Percentiles rank a stretch among this genome's conserved stretches.
Conservation (phyloP, 768 basidiomycete genomes). For the Lactarius hatsudake region DNA sequence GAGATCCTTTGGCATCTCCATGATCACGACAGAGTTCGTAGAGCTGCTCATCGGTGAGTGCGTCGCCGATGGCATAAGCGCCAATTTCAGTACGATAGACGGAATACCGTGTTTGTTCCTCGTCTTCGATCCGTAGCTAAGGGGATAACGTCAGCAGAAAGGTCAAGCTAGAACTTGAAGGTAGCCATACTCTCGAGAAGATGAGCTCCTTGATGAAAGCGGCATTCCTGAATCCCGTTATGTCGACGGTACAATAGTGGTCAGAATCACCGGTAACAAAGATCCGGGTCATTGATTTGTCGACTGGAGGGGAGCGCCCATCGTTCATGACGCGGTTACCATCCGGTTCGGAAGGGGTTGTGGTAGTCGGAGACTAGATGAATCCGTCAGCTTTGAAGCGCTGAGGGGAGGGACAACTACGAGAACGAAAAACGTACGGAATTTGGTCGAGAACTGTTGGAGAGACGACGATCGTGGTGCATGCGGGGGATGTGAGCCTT, state of each 20-base stretch:
- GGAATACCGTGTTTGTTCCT: constrained; percentile 71
- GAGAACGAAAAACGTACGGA: constrained; percentile 30
- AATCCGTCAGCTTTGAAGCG: constrained; percentile 26
- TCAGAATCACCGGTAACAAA: constrained; percentile 79
- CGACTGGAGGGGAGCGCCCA: constrained; percentile 29
- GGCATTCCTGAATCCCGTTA: constrained; percentile 61
- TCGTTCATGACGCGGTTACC: constrained; percentile 18
- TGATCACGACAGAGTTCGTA: constrained; percentile 66
- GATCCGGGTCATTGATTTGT: constrained; percentile 41
- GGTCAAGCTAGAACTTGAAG: constrained; percentile 11
- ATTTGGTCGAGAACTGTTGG: constrained; percentile 35
- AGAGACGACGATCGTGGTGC: constrained; percentile 30
- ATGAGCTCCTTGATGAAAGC: constrained; percentile 77
- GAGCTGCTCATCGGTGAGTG: constrained; percentile 67
- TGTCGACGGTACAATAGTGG: constrained; percentile 67
- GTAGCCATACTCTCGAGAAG: constrained; percentile 62
- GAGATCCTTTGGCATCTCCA: constrained; percentile 74
- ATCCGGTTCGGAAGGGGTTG: constrained; percentile 27
- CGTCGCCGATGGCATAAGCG: constrained; percentile 67
- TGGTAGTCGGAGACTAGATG: constrained; percentile 30
- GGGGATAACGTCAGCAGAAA: constrained; percentile 15
- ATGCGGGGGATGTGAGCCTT: constrained; percentile 30
- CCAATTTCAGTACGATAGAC: constrained; percentile 91
- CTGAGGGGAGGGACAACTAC: not conserved
- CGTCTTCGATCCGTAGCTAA: constrained; percentile 78